Evolutionary conservation across 495 filamentous ascomycete species (phyloP), one percentile per base, ranked within the genome.

Genomic region (Daldinia bambusicola): DNA sequence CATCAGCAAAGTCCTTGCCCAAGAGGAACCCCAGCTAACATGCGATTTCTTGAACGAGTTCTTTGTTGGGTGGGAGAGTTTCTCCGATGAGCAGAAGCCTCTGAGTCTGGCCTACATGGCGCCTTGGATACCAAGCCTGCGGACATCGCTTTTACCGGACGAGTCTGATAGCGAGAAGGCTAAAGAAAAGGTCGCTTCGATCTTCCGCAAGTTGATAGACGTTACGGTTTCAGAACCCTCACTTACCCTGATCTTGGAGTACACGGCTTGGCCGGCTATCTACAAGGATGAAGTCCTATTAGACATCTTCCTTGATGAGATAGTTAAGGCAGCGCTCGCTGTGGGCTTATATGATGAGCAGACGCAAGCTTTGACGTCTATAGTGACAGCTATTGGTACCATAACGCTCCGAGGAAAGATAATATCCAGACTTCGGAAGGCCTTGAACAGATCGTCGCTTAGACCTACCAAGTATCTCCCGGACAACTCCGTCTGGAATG

Each of bases 41-140:
- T 82, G 82, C 37, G 89, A 90, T 71, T 90, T 91, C 65, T 67
- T 91, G 32, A 89, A 87, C 31, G 89, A 90, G 75, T 91, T 90
- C 69, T 91, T 90, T 67, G 85, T 89, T 41, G 87, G 88, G 9
- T 91, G 89, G 89, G 88, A 89, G 55, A 87, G 86, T 73, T 89
- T 89, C 69, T 81, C 84, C 26, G 83, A 86, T 10, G 83, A 86
- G 56, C 88, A 91, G 75, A 84, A 88, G 66, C 86, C 89, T 4
- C 72, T 90, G 53, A 89, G 87, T 65, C 80, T 91, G 7, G 83
- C 85, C 6, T 91, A 91, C 71, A 89, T 91, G 87, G 86, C 86
- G 20, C 89, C 89, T 4, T 91, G 89, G 89, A 78, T 91, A 56
- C 79, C 82, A 2, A 83, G 87, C 31, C 74, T 91, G 38, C 81